These are phyloP conservation scores for Dryas drummondii DNA, from an alignment of 306 rosid species.

Conservation along the genomic window DNA sequence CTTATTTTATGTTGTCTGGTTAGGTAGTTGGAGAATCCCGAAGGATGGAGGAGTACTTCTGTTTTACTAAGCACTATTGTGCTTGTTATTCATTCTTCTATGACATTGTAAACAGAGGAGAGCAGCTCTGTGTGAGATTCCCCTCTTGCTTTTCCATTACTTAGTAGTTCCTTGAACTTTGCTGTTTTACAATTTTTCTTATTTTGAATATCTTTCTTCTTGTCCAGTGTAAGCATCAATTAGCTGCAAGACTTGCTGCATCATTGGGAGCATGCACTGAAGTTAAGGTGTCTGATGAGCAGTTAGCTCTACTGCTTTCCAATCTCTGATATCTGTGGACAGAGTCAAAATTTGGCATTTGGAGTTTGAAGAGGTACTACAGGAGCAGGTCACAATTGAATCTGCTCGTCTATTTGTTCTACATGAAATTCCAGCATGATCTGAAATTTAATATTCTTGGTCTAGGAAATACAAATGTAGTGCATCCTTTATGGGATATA, in stretches of 20 bases:
- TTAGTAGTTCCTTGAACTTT: neutral
- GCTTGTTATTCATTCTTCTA: slow-evolving; percentile 89
- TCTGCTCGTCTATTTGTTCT: neutral
- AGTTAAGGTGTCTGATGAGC: slow-evolving; percentile 71
- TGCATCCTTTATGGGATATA: neutral
- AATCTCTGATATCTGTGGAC: slow-evolving; percentile 30
- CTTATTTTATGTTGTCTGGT: slow-evolving; percentile 5
- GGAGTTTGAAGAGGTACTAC: neutral
- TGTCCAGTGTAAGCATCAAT: slow-evolving; percentile 82
- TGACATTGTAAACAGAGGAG: slow-evolving; percentile 79
- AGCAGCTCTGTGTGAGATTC: slow-evolving; percentile 79
- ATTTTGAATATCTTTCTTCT: neutral
- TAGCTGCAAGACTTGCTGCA: slow-evolving; percentile 83
- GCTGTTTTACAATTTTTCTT: neutral
- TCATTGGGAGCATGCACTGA: slow-evolving; percentile 65
- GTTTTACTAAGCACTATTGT: slow-evolving; percentile 74
- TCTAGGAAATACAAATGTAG: neutral
- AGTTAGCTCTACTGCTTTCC: slow-evolving; percentile 66
- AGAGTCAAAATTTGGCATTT: neutral
- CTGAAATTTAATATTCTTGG: neutral
- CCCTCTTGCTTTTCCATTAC: slow-evolving; percentile 18
- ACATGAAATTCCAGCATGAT: neutral
- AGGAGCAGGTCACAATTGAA: neutral
- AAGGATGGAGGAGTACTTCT: slow-evolving; percentile 75
- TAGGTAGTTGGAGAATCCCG: slow-evolving; percentile 84